Base-by-base conservation (phyloP, 495 filamentous ascomycete species). In the Acidiella bohemica region DNA sequence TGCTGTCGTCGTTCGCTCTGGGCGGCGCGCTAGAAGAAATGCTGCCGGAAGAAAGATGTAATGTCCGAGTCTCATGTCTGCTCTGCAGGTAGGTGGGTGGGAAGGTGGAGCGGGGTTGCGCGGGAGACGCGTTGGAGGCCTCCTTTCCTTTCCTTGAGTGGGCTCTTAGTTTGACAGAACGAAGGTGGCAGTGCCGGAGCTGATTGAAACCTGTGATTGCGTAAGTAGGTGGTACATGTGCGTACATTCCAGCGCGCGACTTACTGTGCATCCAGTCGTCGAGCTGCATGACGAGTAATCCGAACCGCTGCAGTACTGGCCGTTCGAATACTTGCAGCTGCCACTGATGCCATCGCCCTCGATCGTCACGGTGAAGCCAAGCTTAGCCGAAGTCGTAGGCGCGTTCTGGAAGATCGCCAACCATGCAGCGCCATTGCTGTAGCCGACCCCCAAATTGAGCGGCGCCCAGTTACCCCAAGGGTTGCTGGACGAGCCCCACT, bases 401-500 rank as follows among this genome's bases (percentile, higher is more conserved):
- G 51, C 41, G 46, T 74, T 75, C 32, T 72, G 72, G 68, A 84
- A 81, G 54, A 97, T 74, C 3, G 84, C 85, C 39, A 94, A 62
- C 68, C 72, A 97, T 25, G 81, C 92, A 26, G 54, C 66, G 54
- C 78, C 76, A 42, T 61, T 46, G 26, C 72, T 66, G 31, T 53
- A 59, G 38, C 86, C 84, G 32, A 87, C 78, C 57, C 90, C 90
- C 32, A 94, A 62, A 67, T 84, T 93, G 53, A 84, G 66, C 16
- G 92, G 88, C 14, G 90, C 80, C 72, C 72, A 94, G 72, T 97
- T 96, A 42, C 90, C 90, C 42, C 75, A 64, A 53, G 67, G 61
- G 7, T 57, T 45, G 1, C 59, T 46, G 40, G 64, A 33, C 46
- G 71, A 70, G 52, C 75, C 70, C 90, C 90, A 96, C 23, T 63